These are phyloP conservation scores for Claviceps sp. DNA, from an alignment of 2,329 filamentous ascomycete genomes.

Conservation along the genomic window DNA sequence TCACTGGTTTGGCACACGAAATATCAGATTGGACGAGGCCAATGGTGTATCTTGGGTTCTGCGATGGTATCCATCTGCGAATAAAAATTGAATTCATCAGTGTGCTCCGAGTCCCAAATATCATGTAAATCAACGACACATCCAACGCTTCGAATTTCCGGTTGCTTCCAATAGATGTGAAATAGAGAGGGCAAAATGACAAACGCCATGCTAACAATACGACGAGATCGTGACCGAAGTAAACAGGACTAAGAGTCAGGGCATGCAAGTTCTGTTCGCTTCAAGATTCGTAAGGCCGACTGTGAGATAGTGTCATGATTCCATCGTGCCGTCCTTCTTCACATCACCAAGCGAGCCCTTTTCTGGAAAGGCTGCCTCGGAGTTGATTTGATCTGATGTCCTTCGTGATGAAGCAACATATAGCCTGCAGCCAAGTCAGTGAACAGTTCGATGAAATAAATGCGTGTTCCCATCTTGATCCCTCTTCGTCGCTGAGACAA, in stretches of 20 bases:
- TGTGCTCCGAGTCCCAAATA: background rate
- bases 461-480: background rate
- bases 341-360: background rate
- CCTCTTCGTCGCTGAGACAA: too few species aligned
- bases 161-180: background rate
- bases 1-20: too few species aligned
- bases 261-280: background rate
- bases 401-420: slow-evolving; percentile 1
- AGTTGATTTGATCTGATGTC: background rate
- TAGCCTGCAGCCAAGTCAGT: background rate
- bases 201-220: slow-evolving; percentile 1
- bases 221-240: background rate
- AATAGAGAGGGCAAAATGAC: too few species aligned
- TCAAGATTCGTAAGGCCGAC: background rate
- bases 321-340: background rate
- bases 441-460: background rate
- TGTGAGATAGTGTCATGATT: background rate
- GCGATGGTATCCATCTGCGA: too few species aligned
- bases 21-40: too few species aligned
- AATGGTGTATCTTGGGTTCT: too few species aligned
- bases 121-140: background rate
- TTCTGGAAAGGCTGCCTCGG: background rate
- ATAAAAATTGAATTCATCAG: background rate
- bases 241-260: background rate
- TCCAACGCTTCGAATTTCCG: background rate